phyloP scores from a whole-genome alignment of 371 early-diverging fungal genomes.

The Batkoa obscura region DNA sequence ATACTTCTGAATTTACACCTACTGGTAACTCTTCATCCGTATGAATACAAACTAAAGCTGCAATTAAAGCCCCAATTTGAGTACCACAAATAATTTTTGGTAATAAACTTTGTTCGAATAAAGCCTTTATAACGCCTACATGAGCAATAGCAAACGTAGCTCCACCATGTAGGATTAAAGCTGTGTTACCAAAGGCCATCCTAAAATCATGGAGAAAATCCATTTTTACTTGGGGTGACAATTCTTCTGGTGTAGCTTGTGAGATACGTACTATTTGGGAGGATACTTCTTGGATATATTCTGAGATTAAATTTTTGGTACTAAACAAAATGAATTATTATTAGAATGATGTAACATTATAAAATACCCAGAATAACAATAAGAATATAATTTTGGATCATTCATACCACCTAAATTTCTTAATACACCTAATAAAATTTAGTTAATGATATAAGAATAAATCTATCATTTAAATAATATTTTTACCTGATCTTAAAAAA shows the following conservation, averaged over 20 bases:
- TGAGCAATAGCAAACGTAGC: slow-evolving; percentile 51
- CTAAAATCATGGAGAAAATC: slow-evolving; percentile 47
- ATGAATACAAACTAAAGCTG: slow-evolving; percentile 45
- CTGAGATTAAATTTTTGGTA: slow-evolving; percentile 47
- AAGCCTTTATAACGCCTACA: slow-evolving; percentile 49
- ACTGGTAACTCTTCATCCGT: slow-evolving; percentile 48
- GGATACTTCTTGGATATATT: slow-evolving; percentile 43
- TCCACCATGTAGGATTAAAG: slow-evolving; percentile 47
- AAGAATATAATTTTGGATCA: slow-evolving; percentile 33
- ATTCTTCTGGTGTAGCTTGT: slow-evolving; percentile 15
- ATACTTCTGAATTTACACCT: slow-evolving; percentile 6
- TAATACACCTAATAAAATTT: slow-evolving; percentile 20
- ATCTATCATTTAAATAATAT: neutral
- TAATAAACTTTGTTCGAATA: slow-evolving; percentile 36
- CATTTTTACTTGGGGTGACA: slow-evolving; percentile 29
- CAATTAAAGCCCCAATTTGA: slow-evolving; percentile 47
- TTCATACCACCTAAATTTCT: slow-evolving; percentile 55
- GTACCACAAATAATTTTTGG: slow-evolving; percentile 55
- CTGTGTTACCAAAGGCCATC: slow-evolving; percentile 46
- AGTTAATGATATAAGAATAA: neutral
- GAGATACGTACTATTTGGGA: slow-evolving; percentile 34
- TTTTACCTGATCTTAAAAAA: slow-evolving; percentile 25
- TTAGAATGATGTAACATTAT: neutral
- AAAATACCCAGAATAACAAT: slow-evolving; percentile 29
- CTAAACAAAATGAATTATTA: slow-evolving; percentile 11